Conservation (phyloP, 2,329 filamentous ascomycete genomes). For the Ophiostoma piceae region DNA sequence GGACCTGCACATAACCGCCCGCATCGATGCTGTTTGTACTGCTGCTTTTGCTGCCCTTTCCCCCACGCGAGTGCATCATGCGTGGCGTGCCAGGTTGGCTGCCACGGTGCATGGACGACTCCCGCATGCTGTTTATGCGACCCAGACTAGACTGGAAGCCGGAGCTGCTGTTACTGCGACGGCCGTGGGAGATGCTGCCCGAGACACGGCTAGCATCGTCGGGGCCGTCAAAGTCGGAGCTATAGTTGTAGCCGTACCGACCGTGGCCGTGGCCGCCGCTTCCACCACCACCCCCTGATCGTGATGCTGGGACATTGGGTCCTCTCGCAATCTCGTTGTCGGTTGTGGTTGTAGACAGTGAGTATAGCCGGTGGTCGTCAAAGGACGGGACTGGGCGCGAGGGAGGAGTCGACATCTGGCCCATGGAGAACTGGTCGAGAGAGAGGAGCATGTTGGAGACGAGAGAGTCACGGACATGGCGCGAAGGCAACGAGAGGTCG, state of each 20-base stretch:
- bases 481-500: slow-evolving; percentile 74
- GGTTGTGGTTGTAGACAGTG: slow-evolving; percentile 27
- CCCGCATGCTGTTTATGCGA: slow-evolving; percentile 59
- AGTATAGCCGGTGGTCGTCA: slow-evolving; percentile 37
- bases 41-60: slow-evolving; percentile 65
- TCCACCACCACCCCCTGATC: slow-evolving; percentile 18
- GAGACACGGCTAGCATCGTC: slow-evolving; percentile 42
- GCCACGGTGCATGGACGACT: slow-evolving; percentile 36
- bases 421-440: slow-evolving; percentile 72
- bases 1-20: slow-evolving; percentile 53
- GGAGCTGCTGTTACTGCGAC: slow-evolving; percentile 76
- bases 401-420: slow-evolving; percentile 36
- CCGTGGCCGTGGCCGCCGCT: slow-evolving; percentile 26
- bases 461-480: slow-evolving; percentile 78
- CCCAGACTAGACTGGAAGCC: slow-evolving; percentile 58
- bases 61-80: slow-evolving; percentile 49
- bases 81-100: slow-evolving; percentile 40
- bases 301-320: slow-evolving; percentile 16
- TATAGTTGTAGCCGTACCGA: slow-evolving; percentile 48
- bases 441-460: slow-evolving; percentile 94
- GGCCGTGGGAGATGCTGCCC: slow-evolving; percentile 50
- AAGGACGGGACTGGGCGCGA: slow-evolving; percentile 28
- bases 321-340: slow-evolving; percentile 28
- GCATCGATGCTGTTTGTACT: slow-evolving; percentile 64
- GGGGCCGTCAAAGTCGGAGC: slow-evolving; percentile 50